These are phyloP conservation scores for Calonectria multiphialidica DNA, from an alignment of 2,329 filamentous ascomycete genomes.

Conservation along the genomic window DNA sequence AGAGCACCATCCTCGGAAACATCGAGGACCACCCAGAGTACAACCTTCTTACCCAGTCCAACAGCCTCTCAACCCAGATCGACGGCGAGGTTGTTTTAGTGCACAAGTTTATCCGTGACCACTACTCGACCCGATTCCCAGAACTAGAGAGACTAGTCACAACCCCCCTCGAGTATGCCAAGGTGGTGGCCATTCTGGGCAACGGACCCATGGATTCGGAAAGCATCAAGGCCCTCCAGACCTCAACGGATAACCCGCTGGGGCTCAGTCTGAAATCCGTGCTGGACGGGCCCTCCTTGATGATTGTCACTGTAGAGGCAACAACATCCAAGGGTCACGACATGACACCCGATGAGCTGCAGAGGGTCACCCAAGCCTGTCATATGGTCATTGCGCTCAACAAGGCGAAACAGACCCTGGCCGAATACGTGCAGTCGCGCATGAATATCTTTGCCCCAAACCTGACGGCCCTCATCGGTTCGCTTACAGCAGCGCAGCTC, in stretches of 20 bases:
- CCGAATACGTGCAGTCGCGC: conserved; percentile 94
- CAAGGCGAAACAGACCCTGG: conserved; percentile 86
- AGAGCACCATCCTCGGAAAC: conserved; percentile 78
- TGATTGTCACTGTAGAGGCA: conserved; percentile 96
- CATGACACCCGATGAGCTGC: conserved; percentile 80
- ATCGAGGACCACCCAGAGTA: conserved; percentile 95
- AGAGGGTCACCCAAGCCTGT: conserved; percentile 81
- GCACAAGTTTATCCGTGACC: conserved; percentile 96
- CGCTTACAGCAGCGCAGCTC: conserved; percentile 94
- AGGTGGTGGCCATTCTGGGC: conserved; percentile 91
- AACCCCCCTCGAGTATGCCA: conserved; percentile 94
- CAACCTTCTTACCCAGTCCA: conserved; percentile 87
- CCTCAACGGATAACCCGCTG: conserved; percentile 82
- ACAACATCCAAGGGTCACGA: conserved; percentile 88
- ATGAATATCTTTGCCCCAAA: conserved; percentile 98
- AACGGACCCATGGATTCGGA: conserved; percentile 89
- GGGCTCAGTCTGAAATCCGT: conserved; percentile 82
- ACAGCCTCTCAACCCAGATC: conserved; percentile 90
- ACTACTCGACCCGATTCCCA: conserved; percentile 94
- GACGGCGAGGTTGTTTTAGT: conserved; percentile 93
- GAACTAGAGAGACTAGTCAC: conserved; percentile 92
- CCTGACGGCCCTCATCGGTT: conserved; percentile 89
- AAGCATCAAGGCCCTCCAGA: conserved; percentile 83
- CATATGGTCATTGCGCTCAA: conserved; percentile 91
- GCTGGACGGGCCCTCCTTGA: conserved; percentile 88